Evolutionary conservation across 2,329 filamentous ascomycete genomes (phyloP), one percentile per base, ranked within the genome.

Genomic region (Colletotrichum echinochloae): DNA sequence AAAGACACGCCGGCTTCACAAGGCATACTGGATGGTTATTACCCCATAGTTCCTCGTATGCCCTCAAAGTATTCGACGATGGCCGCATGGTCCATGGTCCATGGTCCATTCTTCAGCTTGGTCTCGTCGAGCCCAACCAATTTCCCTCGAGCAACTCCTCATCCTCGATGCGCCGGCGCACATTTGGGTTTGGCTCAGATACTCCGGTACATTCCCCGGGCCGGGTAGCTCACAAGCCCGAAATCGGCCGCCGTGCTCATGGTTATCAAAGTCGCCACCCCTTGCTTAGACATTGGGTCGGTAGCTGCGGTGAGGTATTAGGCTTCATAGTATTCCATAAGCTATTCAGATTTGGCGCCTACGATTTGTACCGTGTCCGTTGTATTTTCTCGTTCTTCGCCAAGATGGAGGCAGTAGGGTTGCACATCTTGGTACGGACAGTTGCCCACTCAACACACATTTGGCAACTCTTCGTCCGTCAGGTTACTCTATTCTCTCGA

Each of bases 41-140:
- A 26, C 1, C 66, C 66, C 51, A 60, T 56, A 1, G 26, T 51
- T 28, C 60, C 65, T 5, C 60, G 39, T n/a, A 71, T 49, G 18
- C 70, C 66, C 12, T 73, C 71, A 57, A 74, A 73, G 35, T 74
- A 71, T 44, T 66, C 59, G 18, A 72, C 57, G 30, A 73, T 72
- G n/a, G 65, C 72, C 1, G 64, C 46, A 30, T 71, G 61, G 33
- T 74, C 66, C 51, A 55, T 68, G 30, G n/a, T n/a, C n/a, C n/a
- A n/a, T n/a, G n/a, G n/a, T n/a, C n/a, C n/a, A n/a, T n/a, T n/a
- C 67, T 73, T 62, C 67, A 71, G 5, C 30, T 26, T 26, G 61
- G 56, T 14, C 46, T 70, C 59, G 65, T 72, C 16, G 60, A 60
- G 9, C 72, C 62, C n/a, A 73, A 39, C 73, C 71, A 74, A 6